Conservation (phyloP, 768 basidiomycete genomes). For the Tulasnella sp. region DNA sequence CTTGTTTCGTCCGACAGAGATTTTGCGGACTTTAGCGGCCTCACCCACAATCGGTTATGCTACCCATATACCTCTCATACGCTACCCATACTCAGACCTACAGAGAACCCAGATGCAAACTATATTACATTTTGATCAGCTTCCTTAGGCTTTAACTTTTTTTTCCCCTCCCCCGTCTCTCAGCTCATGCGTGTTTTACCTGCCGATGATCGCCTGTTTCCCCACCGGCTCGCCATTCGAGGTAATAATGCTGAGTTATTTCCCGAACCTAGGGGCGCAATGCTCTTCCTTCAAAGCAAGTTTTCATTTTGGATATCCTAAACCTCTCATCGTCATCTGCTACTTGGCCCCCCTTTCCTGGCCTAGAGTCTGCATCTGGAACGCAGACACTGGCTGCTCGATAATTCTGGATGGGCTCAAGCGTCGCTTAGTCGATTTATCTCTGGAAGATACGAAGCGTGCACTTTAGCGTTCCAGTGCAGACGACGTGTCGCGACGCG, state of each 20-base stretch:
- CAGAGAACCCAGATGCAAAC: neutral
- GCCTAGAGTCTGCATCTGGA: neutral
- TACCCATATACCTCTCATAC: neutral
- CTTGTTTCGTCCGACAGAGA: neutral
- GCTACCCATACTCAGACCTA: neutral
- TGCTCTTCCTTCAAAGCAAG: neutral
- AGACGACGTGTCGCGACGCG: neutral
- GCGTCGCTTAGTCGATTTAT: neutral
- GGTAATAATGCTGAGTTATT: neutral
- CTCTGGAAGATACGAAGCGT: neutral
- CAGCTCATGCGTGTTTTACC: neutral
- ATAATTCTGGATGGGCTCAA: neutral
- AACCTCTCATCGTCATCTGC: neutral
- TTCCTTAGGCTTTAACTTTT: neutral
- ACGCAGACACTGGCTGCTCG: too few species aligned
- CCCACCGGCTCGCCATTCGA: neutral
- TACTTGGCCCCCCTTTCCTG: too few species aligned
- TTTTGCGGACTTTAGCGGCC: conserved; percentile 17
- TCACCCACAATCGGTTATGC: neutral
- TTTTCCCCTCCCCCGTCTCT: neutral
- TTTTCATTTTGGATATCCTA: neutral
- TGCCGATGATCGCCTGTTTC: neutral
- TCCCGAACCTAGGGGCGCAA: neutral
- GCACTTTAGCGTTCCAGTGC: neutral
- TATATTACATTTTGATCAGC: neutral